These are phyloP conservation scores for Dothidotthia symphoricarpi DNA, from an alignment of 2,329 filamentous ascomycete genomes.

Conservation along the genomic window DNA sequence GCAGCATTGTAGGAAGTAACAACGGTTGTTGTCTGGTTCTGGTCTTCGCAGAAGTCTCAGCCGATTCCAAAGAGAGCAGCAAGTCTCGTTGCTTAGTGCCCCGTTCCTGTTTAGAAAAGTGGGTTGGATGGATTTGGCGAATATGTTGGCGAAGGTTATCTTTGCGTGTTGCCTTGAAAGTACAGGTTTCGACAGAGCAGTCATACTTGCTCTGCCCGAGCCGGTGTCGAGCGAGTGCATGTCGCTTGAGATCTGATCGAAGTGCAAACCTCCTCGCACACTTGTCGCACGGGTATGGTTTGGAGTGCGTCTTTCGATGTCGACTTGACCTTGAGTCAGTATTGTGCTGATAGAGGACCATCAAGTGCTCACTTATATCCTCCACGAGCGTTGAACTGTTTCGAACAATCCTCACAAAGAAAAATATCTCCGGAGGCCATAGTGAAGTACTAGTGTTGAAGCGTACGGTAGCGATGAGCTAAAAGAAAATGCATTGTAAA, in stretches of 20 bases:
- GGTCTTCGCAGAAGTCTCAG: too few species aligned
- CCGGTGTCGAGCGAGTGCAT: constrained; percentile 5
- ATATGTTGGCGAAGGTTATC: constrained; percentile 11
- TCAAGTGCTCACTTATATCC: constrained; percentile 4
- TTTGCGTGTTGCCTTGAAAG: neutral
- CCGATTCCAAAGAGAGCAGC: too few species aligned
- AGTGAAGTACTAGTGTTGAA: neutral
- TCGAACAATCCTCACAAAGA: neutral
- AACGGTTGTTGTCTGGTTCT: neutral
- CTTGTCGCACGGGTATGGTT: constrained; percentile 1
- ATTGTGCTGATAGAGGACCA: neutral
- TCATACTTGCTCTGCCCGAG: constrained; percentile 1
- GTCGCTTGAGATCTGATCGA: constrained; percentile 6
- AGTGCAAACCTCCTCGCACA: constrained; percentile 8
- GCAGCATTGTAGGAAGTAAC: constrained; percentile 4
- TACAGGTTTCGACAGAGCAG: constrained; percentile 3
- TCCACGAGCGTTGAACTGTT: neutral
- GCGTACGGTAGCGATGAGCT: too few species aligned
- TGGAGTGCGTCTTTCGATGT: constrained; percentile 11
- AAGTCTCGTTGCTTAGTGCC: neutral
- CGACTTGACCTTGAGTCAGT: constrained; percentile 1
- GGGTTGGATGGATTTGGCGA: neutral
- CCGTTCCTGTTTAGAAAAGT: neutral
- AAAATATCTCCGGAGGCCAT: neutral
- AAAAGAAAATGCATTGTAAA: too few species aligned